Base-by-base conservation (phyloP, 2,329 filamentous ascomycete species). In the Fusarium concolor region DNA sequence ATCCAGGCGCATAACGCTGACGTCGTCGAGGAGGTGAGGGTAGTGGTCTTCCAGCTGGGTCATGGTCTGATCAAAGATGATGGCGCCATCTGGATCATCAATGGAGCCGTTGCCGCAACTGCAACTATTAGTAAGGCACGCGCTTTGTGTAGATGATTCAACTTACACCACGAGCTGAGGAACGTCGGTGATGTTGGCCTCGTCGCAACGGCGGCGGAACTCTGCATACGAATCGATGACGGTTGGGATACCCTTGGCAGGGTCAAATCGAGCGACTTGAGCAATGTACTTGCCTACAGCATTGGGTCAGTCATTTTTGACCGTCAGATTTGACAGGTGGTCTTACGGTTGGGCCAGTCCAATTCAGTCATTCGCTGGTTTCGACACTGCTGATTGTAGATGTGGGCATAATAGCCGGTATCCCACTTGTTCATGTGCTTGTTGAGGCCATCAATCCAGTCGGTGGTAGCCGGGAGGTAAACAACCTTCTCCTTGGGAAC, bases 391-490 rank as follows among this genome's bases (percentile, higher is more conserved):
- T 81, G 79, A 71, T 90, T 90, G 79, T 94, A 93, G n/a, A 90
- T 83, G 68, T 92, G 87, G 50, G 90, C 86, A 71, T 95, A 95
- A 79, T 91, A 93, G 14, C 87, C 86, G 9, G 85, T 83, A 73
- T 93, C 90, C 87, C 89, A 93, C 50, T 86, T 82, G 61, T 86
- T 86, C 77, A 95, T 84, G 24, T 82, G 79, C 78, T 96, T 96
- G 82, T 94, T 96, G 69, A 95, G 78, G 10, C 92, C 92, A 75
- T 96, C 92, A 5, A 94, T 83, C 88, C 92, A 96, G 77, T 96
- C 92, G 0, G 92, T 95, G 1, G 92, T 92, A 12, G 92, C 92
- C 5, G 92, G 92, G 75, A 95, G 82, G 76, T 94, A 94, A 3
- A 87, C 89, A 0, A 95, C 89, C 69, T 87, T 91, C 53, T 89